These are phyloP conservation scores for Xerocomellus chrysenteron DNA, from an alignment of 768 basidiomycete genomes.

Conservation along the genomic window DNA sequence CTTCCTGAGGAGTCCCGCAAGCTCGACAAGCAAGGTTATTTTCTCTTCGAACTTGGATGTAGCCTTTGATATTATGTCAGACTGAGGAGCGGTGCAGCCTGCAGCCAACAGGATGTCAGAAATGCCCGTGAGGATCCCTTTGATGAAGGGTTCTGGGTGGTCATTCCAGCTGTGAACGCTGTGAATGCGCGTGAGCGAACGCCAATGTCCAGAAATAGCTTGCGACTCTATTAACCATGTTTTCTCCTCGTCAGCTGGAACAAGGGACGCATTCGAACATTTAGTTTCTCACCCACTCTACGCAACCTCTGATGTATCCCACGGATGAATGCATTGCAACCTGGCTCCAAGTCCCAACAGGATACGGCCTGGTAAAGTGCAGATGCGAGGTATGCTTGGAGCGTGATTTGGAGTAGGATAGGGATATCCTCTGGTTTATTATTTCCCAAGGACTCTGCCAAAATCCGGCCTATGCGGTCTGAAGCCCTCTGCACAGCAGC, in stretches of 20 bases:
- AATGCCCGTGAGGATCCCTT: not conserved
- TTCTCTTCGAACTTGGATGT: constrained; percentile 4
- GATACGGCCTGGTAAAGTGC: not conserved
- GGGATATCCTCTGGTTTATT: not conserved
- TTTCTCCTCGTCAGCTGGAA: not conserved
- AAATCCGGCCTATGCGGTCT: not conserved
- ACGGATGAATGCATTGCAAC: constrained; percentile 1
- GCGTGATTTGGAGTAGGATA: constrained; percentile 9
- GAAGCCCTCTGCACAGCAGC: not conserved
- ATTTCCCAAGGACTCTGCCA: not conserved
- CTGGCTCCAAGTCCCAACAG: constrained; percentile 7
- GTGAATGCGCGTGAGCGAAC: constrained; percentile 5
- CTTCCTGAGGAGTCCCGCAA: constrained; percentile 11
- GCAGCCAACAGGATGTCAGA: too few relatives aligned
- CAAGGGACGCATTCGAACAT: not conserved
- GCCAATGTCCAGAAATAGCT: constrained; percentile 14
- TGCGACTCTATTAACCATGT: constrained; percentile 7
- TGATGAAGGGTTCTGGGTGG: not conserved
- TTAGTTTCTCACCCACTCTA: constrained; percentile 1
- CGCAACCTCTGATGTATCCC: constrained; percentile 9
- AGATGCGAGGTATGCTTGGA: constrained; percentile 9
- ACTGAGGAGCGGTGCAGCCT: constrained; percentile 3
- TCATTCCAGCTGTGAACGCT: not conserved
- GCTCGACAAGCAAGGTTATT: constrained; percentile 4
- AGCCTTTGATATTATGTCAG: not conserved